Conservation (phyloP, 176 grass and related monocot genomes). For the maize (Zea mays) region Zm-B73-REFERENCE-NAM-5.0 NC_050096.1:200936501-200937000, state of each 20-base stretch:
- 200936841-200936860: neutral
- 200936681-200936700: constrained; percentile 21
- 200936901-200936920: too few relatives aligned
- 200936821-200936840: neutral
- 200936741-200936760: neutral
- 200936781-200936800: constrained; percentile 20
- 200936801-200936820: constrained; percentile 22
- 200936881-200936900: too few relatives aligned
- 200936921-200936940: too few relatives aligned
- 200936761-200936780: constrained; percentile 2
- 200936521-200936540: too few relatives aligned
- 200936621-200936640: neutral
- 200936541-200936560: too few relatives aligned
- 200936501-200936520: too few relatives aligned
- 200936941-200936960: too few relatives aligned
- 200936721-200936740: constrained; percentile 5
- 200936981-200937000: too few relatives aligned
- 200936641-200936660: neutral
- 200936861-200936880: neutral
- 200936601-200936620: constrained; percentile 23
- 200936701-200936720: constrained; percentile 1
- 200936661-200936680: constrained; percentile 19
- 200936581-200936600: neutral
- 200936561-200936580: too few relatives aligned
- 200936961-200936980: too few relatives aligned